A percentile compares a stretch with the other conserved stretches of the same genome.
Evolutionary conservation across 31 red algal genomes (phyloP).

Genomic region (Endocladia muricata): DNA sequence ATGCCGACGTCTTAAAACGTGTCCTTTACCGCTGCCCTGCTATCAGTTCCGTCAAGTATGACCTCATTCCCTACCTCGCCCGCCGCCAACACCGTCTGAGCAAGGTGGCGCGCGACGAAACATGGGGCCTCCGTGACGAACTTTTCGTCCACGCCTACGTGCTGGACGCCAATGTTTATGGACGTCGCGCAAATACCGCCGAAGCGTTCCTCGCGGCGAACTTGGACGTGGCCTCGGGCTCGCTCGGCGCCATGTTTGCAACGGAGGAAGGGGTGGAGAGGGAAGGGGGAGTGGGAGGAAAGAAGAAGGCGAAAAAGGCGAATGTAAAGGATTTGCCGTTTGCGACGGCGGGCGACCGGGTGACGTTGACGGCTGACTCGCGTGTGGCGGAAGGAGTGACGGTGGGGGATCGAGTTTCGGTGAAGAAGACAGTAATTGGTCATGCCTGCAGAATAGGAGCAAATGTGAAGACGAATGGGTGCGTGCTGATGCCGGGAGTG

Average conservation of each 20-base stretch:
- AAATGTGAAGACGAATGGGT: conserved; percentile 65
- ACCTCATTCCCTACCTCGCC: conserved; percentile 67
- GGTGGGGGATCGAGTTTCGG: conserved; percentile 47
- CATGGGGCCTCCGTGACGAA: conserved; percentile 19
- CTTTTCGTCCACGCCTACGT: conserved; percentile 16
- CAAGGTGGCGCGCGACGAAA: conserved; percentile 4
- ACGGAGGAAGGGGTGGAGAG: neutral
- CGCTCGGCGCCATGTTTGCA: conserved; percentile 1
- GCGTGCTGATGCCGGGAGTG: conserved; percentile 62
- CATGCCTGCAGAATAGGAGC: conserved; percentile 25
- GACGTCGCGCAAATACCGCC: conserved; percentile 41
- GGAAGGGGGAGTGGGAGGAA: neutral
- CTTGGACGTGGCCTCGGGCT: conserved; percentile 31
- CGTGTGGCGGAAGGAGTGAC: conserved; percentile 21
- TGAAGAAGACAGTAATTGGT: conserved; percentile 80
- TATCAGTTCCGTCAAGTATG: conserved; percentile 48
- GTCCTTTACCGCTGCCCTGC: conserved; percentile 1
- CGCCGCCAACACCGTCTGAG: conserved; percentile 46
- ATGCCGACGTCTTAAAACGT: conserved; percentile 10
- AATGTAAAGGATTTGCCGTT: conserved; percentile 42
- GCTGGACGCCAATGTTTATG: neutral
- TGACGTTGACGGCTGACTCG: conserved; percentile 46
- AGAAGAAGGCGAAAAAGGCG: conserved; percentile 26
- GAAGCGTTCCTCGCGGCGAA: conserved; percentile 15
- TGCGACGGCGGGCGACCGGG: conserved; percentile 25